Evolutionary conservation across 129 eudicot species (phyloP), one percentile per base, ranked within the genome.

Genomic region (Artemisia argyi): DNA sequence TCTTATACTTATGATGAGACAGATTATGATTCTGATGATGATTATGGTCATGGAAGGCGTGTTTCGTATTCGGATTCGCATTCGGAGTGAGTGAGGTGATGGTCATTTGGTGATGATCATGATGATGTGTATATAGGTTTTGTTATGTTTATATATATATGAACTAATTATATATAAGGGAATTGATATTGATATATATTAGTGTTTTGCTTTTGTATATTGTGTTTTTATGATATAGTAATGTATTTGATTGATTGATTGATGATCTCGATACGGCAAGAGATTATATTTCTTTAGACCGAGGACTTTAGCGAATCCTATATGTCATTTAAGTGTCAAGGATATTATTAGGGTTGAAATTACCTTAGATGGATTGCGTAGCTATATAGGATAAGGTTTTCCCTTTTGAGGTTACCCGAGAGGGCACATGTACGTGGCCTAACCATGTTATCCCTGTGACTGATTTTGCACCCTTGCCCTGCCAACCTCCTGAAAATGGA

Each of bases 41-140:
- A 73, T 20, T 78, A 72, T 57, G 82, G 47, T 66, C 82, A 67
- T 14, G 73, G 72, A 2, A 53, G 56, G 7, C 73, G 68, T 50
- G 28, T 49, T 58, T 78, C 82, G 14, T 78, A 78, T 61, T 83
- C 76, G 68, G 77, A 78, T 74, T 74, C 86, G 28, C 83, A 82
- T 69, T 82, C 83, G 15, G 86, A 82, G 9, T 83, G 84, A 75
- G 15, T 7, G 54, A 50, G 54, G n/a, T 15, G 15, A 3, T 50
- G 22, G 0, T 20, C n/a, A 11, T 50, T 59, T 56, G 56, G 46
- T 48, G 35, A 4, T 30, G 5, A 28, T 28, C 6, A 44, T 46
- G 11, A 2, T 13, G 44, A 13, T 61, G 12, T 69, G 56, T 53
- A 64, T 59, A 73, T 78, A 54, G 57, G 14, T 60, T 1, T 24